Evolutionary conservation across 2,329 filamentous ascomycete species (phyloP).

Genomic region (Aschersonia sp.): DNA sequence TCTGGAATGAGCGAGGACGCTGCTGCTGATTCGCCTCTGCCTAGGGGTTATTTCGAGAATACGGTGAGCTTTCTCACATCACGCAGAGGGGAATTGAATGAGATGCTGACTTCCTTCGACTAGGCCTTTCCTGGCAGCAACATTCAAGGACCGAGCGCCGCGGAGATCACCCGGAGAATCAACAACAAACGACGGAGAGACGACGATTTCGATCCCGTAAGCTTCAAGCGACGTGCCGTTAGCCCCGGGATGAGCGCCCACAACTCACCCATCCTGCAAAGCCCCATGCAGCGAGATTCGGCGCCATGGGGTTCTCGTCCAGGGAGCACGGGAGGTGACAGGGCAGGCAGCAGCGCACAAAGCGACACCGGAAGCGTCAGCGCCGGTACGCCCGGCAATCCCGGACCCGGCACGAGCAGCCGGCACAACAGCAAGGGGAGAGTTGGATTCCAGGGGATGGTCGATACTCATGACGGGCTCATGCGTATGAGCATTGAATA

Average conservation of each 20-base stretch:
- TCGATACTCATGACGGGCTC: constrained; percentile 83
- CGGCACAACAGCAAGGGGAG: constrained; percentile 42
- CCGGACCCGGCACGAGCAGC: constrained; percentile 20
- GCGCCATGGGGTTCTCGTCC: constrained; percentile 60
- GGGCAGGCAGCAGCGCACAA: constrained; percentile 34
- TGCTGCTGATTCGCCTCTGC: constrained; percentile 54
- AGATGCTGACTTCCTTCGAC: background rate
- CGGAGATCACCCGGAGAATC: constrained; percentile 65
- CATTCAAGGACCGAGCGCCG: constrained; percentile 43
- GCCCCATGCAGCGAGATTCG: constrained; percentile 59
- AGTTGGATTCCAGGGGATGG: constrained; percentile 83
- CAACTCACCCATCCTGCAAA: constrained; percentile 79
- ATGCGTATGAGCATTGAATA: constrained; percentile 97
- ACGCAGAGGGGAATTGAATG: background rate
- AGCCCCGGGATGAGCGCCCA: constrained; percentile 84
- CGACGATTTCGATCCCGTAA: constrained; percentile 76
- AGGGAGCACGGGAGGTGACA: constrained; percentile 43
- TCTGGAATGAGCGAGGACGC: constrained; percentile 55
- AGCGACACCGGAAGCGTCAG: constrained; percentile 31
- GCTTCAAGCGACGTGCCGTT: constrained; percentile 83
- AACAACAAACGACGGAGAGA: constrained; percentile 75
- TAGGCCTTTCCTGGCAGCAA: constrained; percentile 15
- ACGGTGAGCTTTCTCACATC: constrained; percentile 7
- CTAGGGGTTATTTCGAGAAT: constrained; percentile 20
- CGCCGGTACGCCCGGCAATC: constrained; percentile 13